Base-by-base conservation (phyloP, 805 yeast genomes). In the Candida suzukii region DNA sequence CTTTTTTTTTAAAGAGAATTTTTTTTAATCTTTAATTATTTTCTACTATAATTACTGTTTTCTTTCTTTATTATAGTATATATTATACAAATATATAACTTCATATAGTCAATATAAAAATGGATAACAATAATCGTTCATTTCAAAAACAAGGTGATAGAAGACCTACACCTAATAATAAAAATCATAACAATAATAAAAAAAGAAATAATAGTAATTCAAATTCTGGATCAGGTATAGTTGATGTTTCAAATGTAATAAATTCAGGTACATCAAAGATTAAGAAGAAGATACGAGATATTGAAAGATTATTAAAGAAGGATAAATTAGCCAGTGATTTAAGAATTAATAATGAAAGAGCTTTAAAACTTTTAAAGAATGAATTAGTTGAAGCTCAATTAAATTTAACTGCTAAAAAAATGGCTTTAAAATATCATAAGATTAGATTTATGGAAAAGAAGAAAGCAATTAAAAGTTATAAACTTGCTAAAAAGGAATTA, bases 381-480 rank as follows among this genome's bases (percentile, higher is more conserved):
- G 80, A 76, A 49, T 60, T 76, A 35, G 66, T 64, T 27, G 64
- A 64, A 36, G 66, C 64, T 20, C 68, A 67, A 42, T 43, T 55
- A 33, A 60, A 62, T 34, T 56, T 67, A 36, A 68, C 64, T 48
- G 67, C 72, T 2, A 67, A 65, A 47, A 64, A 53, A 22, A 61
- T 52, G 60, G 68, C 87, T 12, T 74, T 79, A 50, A 85, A 82
- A 63, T 93, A 93, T 59, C 96, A 88, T 57, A 88, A 88, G 90
- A 88, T 93, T 38, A 74, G 91, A 49, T 93, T 93, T 57, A 87
- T 93, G 47, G 98, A 90, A 61, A 78, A 74, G 56, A 87, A 88
- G 65, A 90, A 88, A 70, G 93, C 96, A 0, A 50, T 76, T 21
- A 74, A 95, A 56, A 74, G 68, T 43, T 76, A 85, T 54, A 83